These are phyloP conservation scores for Opeltia flavorubescens DNA, from an alignment of 495 filamentous ascomycete genomes.

Conservation along the genomic window DNA sequence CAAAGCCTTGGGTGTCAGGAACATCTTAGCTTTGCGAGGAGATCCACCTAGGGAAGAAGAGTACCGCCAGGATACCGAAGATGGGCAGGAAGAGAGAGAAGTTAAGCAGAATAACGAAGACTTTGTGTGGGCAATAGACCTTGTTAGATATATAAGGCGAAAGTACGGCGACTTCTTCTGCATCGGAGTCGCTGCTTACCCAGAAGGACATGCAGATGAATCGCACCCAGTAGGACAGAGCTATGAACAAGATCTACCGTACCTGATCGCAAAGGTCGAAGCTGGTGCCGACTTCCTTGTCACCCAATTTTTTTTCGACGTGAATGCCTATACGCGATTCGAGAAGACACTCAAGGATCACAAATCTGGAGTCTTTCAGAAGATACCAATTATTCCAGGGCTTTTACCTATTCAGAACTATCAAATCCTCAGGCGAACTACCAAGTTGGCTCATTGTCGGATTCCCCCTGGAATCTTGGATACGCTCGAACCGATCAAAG, in stretches of 20 bases:
- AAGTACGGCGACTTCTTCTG: conserved; percentile 92
- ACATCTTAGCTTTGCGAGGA: conserved; percentile 88
- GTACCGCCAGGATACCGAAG: conserved; percentile 48
- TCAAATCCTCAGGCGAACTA: conserved; percentile 83
- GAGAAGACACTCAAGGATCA: conserved; percentile 68
- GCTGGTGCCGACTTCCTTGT: conserved; percentile 97
- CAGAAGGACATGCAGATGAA: conserved; percentile 92
- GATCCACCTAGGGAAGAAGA: conserved; percentile 84
- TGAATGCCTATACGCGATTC: conserved; percentile 63
- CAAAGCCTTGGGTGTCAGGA: conserved; percentile 82
- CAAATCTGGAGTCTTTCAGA: conserved; percentile 72
- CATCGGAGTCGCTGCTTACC: conserved; percentile 86
- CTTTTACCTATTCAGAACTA: conserved; percentile 97
- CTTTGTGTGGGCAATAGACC: conserved; percentile 79
- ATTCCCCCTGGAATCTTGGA: conserved; percentile 56
- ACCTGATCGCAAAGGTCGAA: conserved; percentile 76
- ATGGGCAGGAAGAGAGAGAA: conserved; percentile 18
- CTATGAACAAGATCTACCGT: conserved; percentile 68
- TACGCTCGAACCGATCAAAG: conserved; percentile 63
- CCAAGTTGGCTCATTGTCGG: conserved; percentile 84
- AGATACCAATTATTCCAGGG: conserved; percentile 82
- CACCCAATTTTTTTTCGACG: conserved; percentile 97
- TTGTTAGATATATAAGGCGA: conserved; percentile 78
- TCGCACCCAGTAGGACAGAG: conserved; percentile 67
- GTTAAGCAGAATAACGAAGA: conserved; percentile 52